phyloP scores from a whole-genome alignment of 2,329 filamentous ascomycete species.

The Xylariomycetidae sp. region DNA sequence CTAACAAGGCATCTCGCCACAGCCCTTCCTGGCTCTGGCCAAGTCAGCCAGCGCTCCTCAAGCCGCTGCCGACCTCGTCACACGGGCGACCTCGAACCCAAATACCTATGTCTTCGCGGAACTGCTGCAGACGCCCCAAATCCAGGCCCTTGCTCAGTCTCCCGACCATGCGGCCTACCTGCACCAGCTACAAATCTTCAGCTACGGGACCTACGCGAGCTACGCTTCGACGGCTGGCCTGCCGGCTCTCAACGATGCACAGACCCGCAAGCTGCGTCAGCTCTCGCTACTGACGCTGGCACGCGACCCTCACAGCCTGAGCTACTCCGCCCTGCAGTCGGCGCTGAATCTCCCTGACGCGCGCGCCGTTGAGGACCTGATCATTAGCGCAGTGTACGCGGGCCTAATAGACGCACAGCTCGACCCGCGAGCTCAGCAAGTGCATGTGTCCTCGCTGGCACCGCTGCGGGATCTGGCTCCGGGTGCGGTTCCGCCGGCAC shows the following conservation, averaged over 20 bases:
- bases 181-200: slow-evolving; percentile 78
- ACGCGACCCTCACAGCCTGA: slow-evolving; percentile 59
- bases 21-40: slow-evolving; percentile 87
- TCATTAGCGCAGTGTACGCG: slow-evolving; percentile 83
- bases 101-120: slow-evolving; percentile 93
- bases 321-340: slow-evolving; percentile 62
- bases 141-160: slow-evolving; percentile 62
- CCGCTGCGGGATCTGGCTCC: slow-evolving; percentile 82
- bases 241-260: slow-evolving; percentile 64
- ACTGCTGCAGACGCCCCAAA: slow-evolving; percentile 73
- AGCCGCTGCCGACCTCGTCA: slow-evolving; percentile 79
- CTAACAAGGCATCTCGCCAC: slow-evolving; percentile 18
- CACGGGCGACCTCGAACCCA: slow-evolving; percentile 79
- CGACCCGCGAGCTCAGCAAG: slow-evolving; percentile 67
- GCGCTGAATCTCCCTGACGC: slow-evolving; percentile 61
- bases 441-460: slow-evolving; percentile 74
- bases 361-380: slow-evolving; percentile 74
- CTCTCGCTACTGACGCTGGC: slow-evolving; percentile 82
- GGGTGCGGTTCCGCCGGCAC: slow-evolving; percentile 62
- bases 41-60: slow-evolving; percentile 80
- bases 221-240: slow-evolving; percentile 56
- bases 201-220: slow-evolving; percentile 80
- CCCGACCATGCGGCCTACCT: slow-evolving; percentile 59
- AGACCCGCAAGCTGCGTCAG: slow-evolving; percentile 81
- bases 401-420: slow-evolving; percentile 77